Evolutionary conservation across 1,284 basidiomycete genomes (phyloP), one percentile per base, ranked within the genome.

Genomic region (Lignosus rhinocerotis): DNA sequence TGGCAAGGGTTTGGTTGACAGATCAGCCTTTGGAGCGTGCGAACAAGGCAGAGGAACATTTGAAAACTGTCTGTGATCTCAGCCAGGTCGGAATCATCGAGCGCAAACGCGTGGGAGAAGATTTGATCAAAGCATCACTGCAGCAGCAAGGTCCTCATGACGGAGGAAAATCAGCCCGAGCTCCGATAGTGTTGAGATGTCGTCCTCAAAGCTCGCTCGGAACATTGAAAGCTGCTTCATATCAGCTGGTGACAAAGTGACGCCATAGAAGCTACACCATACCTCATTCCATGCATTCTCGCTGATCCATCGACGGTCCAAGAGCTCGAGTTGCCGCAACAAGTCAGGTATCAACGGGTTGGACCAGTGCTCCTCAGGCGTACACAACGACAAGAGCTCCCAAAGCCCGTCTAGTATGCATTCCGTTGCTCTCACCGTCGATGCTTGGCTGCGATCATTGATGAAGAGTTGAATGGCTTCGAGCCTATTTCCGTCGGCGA

Each of bases 381-480:
- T 51, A 12, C 50, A 44, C 10, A 51, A 25, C 1, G 55, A 57
- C 8, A 73, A 41, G 7, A 51, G 51, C 8, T 55, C 45, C 73
- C 73, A 74, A 0, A 74, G 49, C 0, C 68, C 69, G 2, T 68
- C 61, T 7, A 73, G 60, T 2, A 73, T 38, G 17, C 59, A 69
- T n/a, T 58, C 56, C n/a, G 61, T 60, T 16, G 72, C 71, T 25
- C 57, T 57, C 16, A 50, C 19, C 8, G 48, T 43, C 16, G 69
- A 63, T 12, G 54, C 32, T 31, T 66, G 55, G 0, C 56, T 39
- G 5, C 41, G 55, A 47, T 80, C 78, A 47, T 69, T 66, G 21
- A 87, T 62, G 46, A 85, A 72, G 1, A 80, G 67, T 6, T 64
- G 63, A 39, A 86, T 80, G 0, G 84, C 87, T 21, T 82, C 74